phyloP scores from a whole-genome alignment of 192 early-diverging fungal genomes.

The Backusella mclennaniae region DNA sequence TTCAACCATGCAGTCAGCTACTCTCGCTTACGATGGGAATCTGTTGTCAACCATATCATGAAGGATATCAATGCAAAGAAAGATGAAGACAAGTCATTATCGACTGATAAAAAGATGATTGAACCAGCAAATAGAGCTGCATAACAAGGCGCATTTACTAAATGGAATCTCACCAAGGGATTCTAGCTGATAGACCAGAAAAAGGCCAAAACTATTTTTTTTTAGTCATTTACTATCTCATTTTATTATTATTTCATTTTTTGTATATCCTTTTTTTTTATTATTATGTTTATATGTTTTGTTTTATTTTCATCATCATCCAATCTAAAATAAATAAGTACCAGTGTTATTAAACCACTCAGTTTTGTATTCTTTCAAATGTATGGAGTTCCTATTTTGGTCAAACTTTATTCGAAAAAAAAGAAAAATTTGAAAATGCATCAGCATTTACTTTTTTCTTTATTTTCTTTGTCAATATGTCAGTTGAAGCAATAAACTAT shows the following conservation, averaged over 20 bases:
- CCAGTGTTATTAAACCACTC: not conserved
- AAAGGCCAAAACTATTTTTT: not conserved
- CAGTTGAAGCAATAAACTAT: conserved; percentile 19
- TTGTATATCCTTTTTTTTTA: not conserved
- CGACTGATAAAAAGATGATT: not conserved
- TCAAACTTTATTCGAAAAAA: not conserved
- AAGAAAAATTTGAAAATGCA: not conserved
- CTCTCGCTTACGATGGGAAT: conserved; percentile 26
- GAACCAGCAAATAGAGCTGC: not conserved
- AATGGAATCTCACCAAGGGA: not conserved
- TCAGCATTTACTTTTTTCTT: not conserved
- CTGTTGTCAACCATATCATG: conserved; percentile 1
- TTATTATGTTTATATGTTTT: not conserved
- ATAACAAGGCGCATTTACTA: not conserved
- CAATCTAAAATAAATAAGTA: not conserved
- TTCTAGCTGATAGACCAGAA: not conserved
- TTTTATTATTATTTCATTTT: conserved; percentile 1
- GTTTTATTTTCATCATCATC: conserved; percentile 1
- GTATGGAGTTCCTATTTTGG: too few species aligned
- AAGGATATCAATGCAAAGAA: conserved; percentile 7
- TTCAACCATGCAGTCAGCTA: conserved; percentile 24
- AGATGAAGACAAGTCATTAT: not conserved
- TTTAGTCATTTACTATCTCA: not conserved
- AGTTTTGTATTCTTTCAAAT: too few species aligned
- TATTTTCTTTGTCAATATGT: not conserved